Evolutionary conservation across 257 asterid genomes (phyloP).

Genomic region (Agastache rugosa): DNA sequence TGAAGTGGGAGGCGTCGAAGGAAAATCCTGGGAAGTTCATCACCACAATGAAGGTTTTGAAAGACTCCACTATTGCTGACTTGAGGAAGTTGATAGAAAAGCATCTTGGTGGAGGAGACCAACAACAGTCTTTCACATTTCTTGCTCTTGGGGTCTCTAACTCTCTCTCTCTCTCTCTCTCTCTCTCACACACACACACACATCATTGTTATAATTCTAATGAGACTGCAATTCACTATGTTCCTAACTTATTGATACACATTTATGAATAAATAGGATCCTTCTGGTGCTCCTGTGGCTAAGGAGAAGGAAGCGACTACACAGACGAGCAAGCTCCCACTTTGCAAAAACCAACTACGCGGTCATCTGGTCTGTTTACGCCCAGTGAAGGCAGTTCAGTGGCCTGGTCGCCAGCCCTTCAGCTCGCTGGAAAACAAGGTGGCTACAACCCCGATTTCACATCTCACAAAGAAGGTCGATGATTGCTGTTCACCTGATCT

Average conservation of each 20-base stretch:
- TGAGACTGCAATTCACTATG: no score
- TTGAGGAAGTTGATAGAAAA: slow-evolving; percentile 81
- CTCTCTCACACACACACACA: no score
- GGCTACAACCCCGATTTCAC: slow-evolving; percentile 49
- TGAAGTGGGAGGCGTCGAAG: slow-evolving; percentile 86
- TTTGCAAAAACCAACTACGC: slow-evolving; percentile 57
- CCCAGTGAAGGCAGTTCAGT: slow-evolving; percentile 47
- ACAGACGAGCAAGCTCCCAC: slow-evolving; percentile 61
- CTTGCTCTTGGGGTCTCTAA: slow-evolving; percentile 61
- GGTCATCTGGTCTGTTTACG: slow-evolving; percentile 74
- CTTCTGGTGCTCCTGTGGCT: slow-evolving; percentile 72
- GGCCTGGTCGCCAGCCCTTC: slow-evolving; percentile 50
- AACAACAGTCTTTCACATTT: slow-evolving; percentile 65
- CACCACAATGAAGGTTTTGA: slow-evolving; percentile 60
- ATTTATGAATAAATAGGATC: slow-evolving; percentile 65
- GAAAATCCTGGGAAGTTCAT: slow-evolving; percentile 75
- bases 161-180: neutral
- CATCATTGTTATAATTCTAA: no score
- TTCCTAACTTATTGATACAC: neutral
- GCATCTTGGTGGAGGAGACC: slow-evolving; percentile 64
- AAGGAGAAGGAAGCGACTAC: slow-evolving; percentile 63
- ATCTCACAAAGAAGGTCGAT: slow-evolving; percentile 39
- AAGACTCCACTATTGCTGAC: slow-evolving; percentile 80
- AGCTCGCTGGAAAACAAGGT: slow-evolving; percentile 61
- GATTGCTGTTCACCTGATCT: slow-evolving; percentile 48